Evolutionary conservation across 2,329 filamentous ascomycete genomes (phyloP), one percentile per base, ranked within the genome.

Genomic region (Aspergillus melleus): DNA sequence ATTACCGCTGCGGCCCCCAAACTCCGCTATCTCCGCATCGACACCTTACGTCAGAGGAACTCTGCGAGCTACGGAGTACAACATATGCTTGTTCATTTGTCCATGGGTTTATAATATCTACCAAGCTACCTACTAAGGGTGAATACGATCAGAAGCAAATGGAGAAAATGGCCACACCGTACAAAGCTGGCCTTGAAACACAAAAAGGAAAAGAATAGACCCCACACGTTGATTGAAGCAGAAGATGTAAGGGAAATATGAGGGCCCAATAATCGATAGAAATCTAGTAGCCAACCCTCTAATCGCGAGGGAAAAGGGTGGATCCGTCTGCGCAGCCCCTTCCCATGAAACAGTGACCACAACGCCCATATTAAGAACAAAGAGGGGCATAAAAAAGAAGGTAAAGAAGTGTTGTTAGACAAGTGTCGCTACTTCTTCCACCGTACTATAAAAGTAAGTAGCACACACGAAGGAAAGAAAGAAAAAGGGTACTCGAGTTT

Each of bases 11-110:
- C 46, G 32, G 20, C 36, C 22, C 51, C 52, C 55, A 60, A 67
- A 66, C 53, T 66, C 66, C 64, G 66, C 61, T 64, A 68, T 68
- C 66, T 68, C 66, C 66, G 59, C 44, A 24, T 47, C 22, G 44
- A 10, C 44, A n/a, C 50, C 55, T 53, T 58, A 60, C 59, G 57
- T 61, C 61, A 57, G 55, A 12, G 16, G 16, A 16, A 46, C 4
- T 19, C 10, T 46, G 1, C 20, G 20, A 10, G 26, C 9, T 29
- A 29, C 26, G 26, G 26, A 29, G 26, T 9, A 29, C 26, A 29
- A 1, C 6, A 2, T 29, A 36, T 11, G 14, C 36, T 30, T 19
- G 14, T 36, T 57, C 26, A 29, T 49, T 52, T 44, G 32, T 54
- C 55, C 54, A 46, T 62, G 57, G 54, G 61, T 61, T 59, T 58